Base-by-base conservation (phyloP, 345 rosid genomes). In the Rhodamnia argentea region DNA sequence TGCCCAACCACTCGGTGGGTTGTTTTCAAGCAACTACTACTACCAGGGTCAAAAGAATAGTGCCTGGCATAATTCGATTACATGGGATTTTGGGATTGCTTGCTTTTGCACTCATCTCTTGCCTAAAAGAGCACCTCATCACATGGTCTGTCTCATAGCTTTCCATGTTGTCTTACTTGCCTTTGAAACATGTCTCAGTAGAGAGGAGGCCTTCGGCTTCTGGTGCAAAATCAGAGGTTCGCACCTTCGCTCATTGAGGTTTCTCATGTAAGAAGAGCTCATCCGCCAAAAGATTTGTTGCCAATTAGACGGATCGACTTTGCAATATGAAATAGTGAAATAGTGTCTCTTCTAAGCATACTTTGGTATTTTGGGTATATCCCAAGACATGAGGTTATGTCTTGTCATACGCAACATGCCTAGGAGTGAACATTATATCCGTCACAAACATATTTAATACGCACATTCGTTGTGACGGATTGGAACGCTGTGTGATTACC, bases 111-210 rank as follows among this genome's bases (percentile, higher is more conserved):
- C 81, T 70, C 81, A 70, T 70, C 78, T 32, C 47, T 70, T 70
- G 81, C 47, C 20, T 37, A 70, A 70, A 37, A 37, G 24, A 70
- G 81, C 47, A 20, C 47, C 81, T 18, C 55, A 3, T 37, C 81
- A 70, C 47, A 42, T 70, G 81, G 81, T 40, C 26, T 70, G 81
- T 37, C 47, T 37, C 18, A 9, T 70, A 18, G 81, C 24, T 70
- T 70, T 9, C 47, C 81, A 18, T 70, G 47, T 9, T 70, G 47
- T 70, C 82, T 85, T 82, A n/a, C 87, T 86, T 86, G 87, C 87
- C 85, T 86, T 82, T 22, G 57, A 86, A 86, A 44, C 84, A 26
- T 82, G 83, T 27, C 20, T 82, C 81, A 23, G 20, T 55, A 40
- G 55, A 52, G 55, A 37, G 11, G 44, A 83, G 44, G 59, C 60